These are phyloP conservation scores for Hygrophoropsis aurantiaca DNA, from an alignment of 768 basidiomycete species.

Conservation along the genomic window DNA sequence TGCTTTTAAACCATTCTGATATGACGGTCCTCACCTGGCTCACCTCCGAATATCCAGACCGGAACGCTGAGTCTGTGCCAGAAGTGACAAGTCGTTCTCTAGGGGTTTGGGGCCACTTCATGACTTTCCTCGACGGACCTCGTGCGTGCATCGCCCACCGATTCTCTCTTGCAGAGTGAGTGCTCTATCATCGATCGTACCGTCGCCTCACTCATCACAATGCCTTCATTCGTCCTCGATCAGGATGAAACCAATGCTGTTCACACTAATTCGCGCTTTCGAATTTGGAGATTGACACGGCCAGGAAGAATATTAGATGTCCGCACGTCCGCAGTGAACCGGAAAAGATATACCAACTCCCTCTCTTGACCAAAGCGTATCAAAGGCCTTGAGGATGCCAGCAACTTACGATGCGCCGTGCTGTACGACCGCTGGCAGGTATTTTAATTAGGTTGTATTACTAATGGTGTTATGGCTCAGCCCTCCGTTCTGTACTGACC, in stretches of 20 bases:
- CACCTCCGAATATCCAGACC: slow-evolving; percentile 38
- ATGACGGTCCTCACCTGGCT: neutral
- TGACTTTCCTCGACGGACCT: slow-evolving; percentile 61
- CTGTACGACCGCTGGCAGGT: too few species aligned
- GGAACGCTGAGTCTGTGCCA: slow-evolving; percentile 55
- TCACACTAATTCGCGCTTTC: slow-evolving; percentile 46
- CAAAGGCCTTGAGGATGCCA: neutral
- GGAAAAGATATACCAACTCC: slow-evolving; percentile 37
- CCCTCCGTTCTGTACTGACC: too few species aligned
- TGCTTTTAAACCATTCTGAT: slow-evolving; percentile 20
- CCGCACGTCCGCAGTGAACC: slow-evolving; percentile 39
- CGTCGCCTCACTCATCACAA: neutral
- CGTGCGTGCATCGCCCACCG: slow-evolving; percentile 63
- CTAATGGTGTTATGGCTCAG: too few species aligned
- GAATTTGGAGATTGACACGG: slow-evolving; percentile 49
- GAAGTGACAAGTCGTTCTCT: slow-evolving; percentile 44
- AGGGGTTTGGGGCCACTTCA: slow-evolving; percentile 54
- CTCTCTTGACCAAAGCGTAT: slow-evolving; percentile 28
- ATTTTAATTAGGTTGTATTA: too few species aligned
- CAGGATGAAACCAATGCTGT: slow-evolving; percentile 43
- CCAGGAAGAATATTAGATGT: slow-evolving; percentile 38
- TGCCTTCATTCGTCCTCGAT: too few species aligned
- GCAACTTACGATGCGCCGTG: too few species aligned
- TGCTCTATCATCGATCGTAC: slow-evolving; percentile 6
- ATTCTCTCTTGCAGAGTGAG: slow-evolving; percentile 57